These are phyloP conservation scores for Penicillium parvum DNA, from an alignment of 495 filamentous ascomycete species.

Conservation along the genomic window DNA sequence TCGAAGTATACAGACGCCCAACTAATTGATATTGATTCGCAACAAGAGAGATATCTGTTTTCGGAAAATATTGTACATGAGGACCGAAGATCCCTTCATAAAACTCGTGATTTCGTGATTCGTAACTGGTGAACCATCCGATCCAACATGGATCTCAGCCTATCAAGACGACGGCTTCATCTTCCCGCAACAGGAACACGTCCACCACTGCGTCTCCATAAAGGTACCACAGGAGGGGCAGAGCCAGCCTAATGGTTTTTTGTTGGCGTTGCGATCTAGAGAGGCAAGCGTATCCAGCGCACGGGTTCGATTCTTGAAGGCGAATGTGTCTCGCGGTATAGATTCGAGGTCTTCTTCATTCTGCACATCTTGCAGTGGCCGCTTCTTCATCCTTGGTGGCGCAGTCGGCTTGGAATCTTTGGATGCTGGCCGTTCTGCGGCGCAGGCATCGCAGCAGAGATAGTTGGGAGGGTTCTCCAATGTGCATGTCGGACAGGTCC, in stretches of 20 bases:
- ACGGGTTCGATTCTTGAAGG: constrained; percentile 35
- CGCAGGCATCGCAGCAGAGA: constrained; percentile 77
- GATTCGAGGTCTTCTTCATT: constrained; percentile 7
- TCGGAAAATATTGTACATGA: no score
- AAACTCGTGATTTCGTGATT: background rate
- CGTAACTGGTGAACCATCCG: no score
- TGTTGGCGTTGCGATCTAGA: constrained; percentile 36
- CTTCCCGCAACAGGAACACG: constrained; percentile 62
- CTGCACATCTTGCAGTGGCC: constrained; percentile 8
- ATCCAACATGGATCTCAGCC: background rate
- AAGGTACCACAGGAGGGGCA: constrained; percentile 61
- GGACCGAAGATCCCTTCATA: no score
- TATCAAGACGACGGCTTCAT: constrained; percentile 58
- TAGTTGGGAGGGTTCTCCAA: constrained; percentile 70
- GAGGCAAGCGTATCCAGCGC: constrained; percentile 34
- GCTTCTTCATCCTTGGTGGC: constrained; percentile 21
- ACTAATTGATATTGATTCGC: no score
- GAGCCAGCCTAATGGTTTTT: constrained; percentile 58
- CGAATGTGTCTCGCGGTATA: constrained; percentile 16
- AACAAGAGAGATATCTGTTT: no score
- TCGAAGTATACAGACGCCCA: no score
- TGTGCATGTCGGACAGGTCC: constrained; percentile 79
- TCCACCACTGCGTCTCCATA: constrained; percentile 75
- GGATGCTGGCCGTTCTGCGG: constrained; percentile 53
- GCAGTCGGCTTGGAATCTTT: constrained; percentile 16